Conservation (phyloP, 2,329 filamentous ascomycete species). For the Tolypocladium cylindrosporum region DNA sequence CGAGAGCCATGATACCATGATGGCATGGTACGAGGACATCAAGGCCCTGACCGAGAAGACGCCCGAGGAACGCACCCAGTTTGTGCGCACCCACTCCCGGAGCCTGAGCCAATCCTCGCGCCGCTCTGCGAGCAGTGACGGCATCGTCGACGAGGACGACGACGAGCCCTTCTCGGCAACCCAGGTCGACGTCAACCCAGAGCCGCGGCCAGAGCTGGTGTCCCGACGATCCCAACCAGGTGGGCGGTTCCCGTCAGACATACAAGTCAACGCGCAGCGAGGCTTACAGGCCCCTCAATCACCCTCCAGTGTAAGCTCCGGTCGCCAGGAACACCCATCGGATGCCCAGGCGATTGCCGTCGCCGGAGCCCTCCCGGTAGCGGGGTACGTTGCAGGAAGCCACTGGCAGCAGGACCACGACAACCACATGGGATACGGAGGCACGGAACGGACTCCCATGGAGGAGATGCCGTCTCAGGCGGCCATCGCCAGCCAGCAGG, state of each 20-base stretch:
- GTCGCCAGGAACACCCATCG: slow-evolving; percentile 28
- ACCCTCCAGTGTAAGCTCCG: slow-evolving; percentile 73
- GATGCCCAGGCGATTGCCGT: slow-evolving; percentile 52
- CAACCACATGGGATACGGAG: slow-evolving; percentile 31
- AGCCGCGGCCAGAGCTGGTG: slow-evolving; percentile 37
- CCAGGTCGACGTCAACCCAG: slow-evolving; percentile 33
- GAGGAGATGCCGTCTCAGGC: slow-evolving; percentile 41
- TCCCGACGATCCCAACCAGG: slow-evolving; percentile 74
- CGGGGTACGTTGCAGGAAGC: slow-evolving; percentile 19
- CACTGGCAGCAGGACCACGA: slow-evolving; percentile 18
- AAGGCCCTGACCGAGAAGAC: slow-evolving; percentile 80
- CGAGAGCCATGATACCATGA: slow-evolving; percentile 82
- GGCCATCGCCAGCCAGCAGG: slow-evolving; percentile 38
- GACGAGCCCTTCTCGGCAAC: slow-evolving; percentile 50
- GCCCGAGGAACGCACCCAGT: slow-evolving; percentile 78
- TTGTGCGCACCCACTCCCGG: slow-evolving; percentile 72
- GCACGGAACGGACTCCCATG: slow-evolving; percentile 32
- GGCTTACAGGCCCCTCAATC: slow-evolving; percentile 72
- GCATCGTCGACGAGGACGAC: slow-evolving; percentile 65
- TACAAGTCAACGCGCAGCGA: slow-evolving; percentile 69
- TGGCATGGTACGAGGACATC: slow-evolving; percentile 93
- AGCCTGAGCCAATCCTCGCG: slow-evolving; percentile 61
- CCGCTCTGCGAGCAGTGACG: slow-evolving; percentile 61
- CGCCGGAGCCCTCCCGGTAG: slow-evolving; percentile 39
- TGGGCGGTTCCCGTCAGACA: slow-evolving; percentile 92